Conservation (phyloP, 1,284 basidiomycete species). For the Ganoderma lucidum region DNA sequence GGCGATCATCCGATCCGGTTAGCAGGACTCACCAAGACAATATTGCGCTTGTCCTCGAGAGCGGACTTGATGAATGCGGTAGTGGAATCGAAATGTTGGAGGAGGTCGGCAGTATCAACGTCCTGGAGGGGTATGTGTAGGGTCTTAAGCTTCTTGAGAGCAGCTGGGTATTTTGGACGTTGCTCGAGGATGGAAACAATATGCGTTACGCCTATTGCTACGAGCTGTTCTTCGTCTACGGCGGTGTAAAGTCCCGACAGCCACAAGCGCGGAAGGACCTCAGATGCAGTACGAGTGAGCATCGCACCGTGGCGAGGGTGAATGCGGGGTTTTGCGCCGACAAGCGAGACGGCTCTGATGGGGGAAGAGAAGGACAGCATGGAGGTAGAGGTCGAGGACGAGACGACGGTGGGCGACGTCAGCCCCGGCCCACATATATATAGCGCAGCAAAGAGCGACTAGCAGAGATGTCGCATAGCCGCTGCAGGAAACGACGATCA, state of each 20-base stretch:
- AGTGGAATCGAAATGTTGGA: conserved; percentile 44
- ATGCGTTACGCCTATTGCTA: conserved; percentile 49
- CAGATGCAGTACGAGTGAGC: conserved; percentile 28
- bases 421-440: conserved; percentile 10
- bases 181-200: conserved; percentile 47
- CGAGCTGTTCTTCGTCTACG: conserved; percentile 52
- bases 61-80: conserved; percentile 49
- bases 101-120: conserved; percentile 40
- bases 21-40: conserved; percentile 61
- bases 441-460: neutral
- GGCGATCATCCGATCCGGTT: neutral
- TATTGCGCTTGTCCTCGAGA: conserved; percentile 54
- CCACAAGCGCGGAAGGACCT: conserved; percentile 68
- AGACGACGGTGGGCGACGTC: conserved; percentile 4
- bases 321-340: conserved; percentile 21
- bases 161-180: conserved; percentile 49
- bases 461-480: conserved; percentile 3
- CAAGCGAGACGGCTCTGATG: conserved; percentile 19
- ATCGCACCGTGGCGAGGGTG: conserved; percentile 23
- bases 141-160: conserved; percentile 36
- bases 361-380: conserved; percentile 36
- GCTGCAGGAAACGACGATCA: conserved; percentile 21
- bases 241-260: conserved; percentile 71
- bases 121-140: conserved; percentile 48
- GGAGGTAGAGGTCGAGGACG: conserved; percentile 17